A percentile compares a stretch with the other conserved stretches of the same genome.
These are phyloP conservation scores for Polygonum aviculare DNA, from an alignment of 148 eudicot species.

Conservation along the genomic window DNA sequence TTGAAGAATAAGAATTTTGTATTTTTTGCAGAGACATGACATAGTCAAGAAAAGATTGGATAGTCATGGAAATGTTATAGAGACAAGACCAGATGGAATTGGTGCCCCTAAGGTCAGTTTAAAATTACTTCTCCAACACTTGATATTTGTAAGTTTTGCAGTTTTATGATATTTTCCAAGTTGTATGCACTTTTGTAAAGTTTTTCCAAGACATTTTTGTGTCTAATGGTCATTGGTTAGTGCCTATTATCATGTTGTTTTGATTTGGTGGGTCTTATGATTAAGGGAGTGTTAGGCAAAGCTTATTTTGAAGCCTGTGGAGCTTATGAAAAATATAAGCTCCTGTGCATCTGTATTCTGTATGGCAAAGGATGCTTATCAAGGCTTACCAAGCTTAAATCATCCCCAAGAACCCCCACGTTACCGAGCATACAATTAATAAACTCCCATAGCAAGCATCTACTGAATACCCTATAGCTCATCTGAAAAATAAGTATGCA, in stretches of 20 bases:
- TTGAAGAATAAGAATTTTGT: neutral
- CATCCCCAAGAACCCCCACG: too few species aligned
- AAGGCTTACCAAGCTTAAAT: too few species aligned
- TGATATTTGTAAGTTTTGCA: neutral
- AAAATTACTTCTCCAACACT: neutral
- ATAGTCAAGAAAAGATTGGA: slow-evolving; percentile 86
- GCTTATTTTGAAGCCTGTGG: too few species aligned
- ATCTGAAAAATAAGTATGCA: too few species aligned
- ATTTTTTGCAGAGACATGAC: slow-evolving; percentile 76
- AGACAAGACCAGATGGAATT: slow-evolving; percentile 72
- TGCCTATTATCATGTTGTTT: neutral
- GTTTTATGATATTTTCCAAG: neutral
- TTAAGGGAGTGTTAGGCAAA: neutral
- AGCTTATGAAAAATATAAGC: too few species aligned
- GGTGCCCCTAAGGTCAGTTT: slow-evolving; percentile 74
- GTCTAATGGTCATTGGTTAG: neutral
- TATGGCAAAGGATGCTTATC: too few species aligned
- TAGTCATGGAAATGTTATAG: slow-evolving; percentile 79
- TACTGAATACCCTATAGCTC: too few species aligned
- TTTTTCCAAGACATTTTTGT: neutral
- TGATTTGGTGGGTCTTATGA: neutral
- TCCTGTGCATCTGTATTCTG: too few species aligned
- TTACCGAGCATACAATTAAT: too few species aligned
- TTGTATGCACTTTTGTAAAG: neutral
- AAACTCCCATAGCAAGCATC: too few species aligned